Evolutionary conservation across 495 filamentous ascomycete species (phyloP), one percentile per base, ranked within the genome.

Genomic region (Bryoglossum gracile): DNA sequence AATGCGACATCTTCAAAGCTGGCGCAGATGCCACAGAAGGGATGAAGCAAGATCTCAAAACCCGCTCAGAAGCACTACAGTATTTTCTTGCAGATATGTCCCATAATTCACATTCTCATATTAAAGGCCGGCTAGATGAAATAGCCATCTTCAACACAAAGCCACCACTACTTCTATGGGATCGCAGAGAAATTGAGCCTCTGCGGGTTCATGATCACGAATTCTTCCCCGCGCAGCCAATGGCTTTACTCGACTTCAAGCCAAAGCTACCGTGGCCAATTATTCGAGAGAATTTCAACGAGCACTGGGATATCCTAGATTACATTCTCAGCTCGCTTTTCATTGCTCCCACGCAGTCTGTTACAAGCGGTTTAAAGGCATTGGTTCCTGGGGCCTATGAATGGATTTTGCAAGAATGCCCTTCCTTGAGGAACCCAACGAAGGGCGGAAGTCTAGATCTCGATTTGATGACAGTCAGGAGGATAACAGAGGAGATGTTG

Each of bases 401-500:
- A 19, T 71, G 62, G 38, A 55, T 74, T n/a, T 16, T 69, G 4
- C 57, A 53, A 3, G 56, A 61, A 4, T 76, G 65, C 51, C 64
- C 60, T 8, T 69, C 62, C 25, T 11, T 74, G 13, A 46, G 25
- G 8, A 72, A 80, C 49, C 50, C 62, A 1, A 43, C 43, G 1
- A 62, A 54, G 21, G 70, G 72, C 1, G 77, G 76, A 0, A 51
- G 59, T 26, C 13, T 64, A 3, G 22, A 61, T 11, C 62, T 66
- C 11, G 57, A 61, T 8, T 48, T 66, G 41, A 50, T 75, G 18
- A 53, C 59, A 5, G 49, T 66, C 13, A 56, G 80, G n/a, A 53
- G 56, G 17, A 40, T 83, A 17, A 69, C 61, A 17, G 49, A 59
- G 44, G 50, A 51, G 18, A 73, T 81, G 64, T 53, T 74, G 32